A percentile compares a stretch with the other conserved stretches of the same genome.
These are phyloP conservation scores for Meira miltonrushii DNA, from an alignment of 1,284 basidiomycete genomes.

Conservation along the genomic window DNA sequence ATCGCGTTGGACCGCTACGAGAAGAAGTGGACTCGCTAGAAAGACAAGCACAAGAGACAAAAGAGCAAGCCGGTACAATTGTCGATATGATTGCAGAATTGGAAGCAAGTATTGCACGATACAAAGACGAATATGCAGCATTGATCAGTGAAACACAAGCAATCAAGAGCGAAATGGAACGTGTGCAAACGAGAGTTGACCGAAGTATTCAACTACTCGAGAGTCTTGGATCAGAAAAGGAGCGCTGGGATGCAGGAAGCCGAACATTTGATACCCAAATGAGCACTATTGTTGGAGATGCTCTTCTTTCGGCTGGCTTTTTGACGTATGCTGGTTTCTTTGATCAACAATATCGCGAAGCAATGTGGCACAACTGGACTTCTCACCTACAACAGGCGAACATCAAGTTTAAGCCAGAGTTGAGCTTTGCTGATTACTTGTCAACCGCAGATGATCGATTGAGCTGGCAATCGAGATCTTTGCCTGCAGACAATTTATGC, in stretches of 20 bases:
- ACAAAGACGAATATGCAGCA: constrained; percentile 96
- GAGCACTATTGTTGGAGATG: constrained; percentile 97
- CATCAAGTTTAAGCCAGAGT: constrained; percentile 85
- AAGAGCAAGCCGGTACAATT: constrained; percentile 82
- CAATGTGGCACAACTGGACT: constrained; percentile 95
- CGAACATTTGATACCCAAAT: constrained; percentile 95
- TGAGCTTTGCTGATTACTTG: constrained; percentile 89
- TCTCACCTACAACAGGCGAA: constrained; percentile 80
- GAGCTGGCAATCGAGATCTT: constrained; percentile 87
- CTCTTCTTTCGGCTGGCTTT: constrained; percentile 91
- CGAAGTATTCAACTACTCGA: constrained; percentile 91
- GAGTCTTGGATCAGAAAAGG: constrained; percentile 89
- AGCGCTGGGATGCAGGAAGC: constrained; percentile 90
- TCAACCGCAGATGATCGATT: constrained; percentile 95
- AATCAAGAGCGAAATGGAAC: constrained; percentile 96
- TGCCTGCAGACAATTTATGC: constrained; percentile 90
- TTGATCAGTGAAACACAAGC: constrained; percentile 96
- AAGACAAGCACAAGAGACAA: constrained; percentile 82
- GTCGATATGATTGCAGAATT: constrained; percentile 88
- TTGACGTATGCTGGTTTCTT: constrained; percentile 97
- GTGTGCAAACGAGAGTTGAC: constrained; percentile 92
- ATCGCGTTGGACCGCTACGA: constrained; percentile 92
- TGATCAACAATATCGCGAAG: constrained; percentile 94
- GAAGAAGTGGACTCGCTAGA: constrained; percentile 92
- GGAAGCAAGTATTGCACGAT: constrained; percentile 82